Base-by-base conservation (phyloP, 2,329 filamentous ascomycete genomes). In the Colletotrichum theobromicola region DNA sequence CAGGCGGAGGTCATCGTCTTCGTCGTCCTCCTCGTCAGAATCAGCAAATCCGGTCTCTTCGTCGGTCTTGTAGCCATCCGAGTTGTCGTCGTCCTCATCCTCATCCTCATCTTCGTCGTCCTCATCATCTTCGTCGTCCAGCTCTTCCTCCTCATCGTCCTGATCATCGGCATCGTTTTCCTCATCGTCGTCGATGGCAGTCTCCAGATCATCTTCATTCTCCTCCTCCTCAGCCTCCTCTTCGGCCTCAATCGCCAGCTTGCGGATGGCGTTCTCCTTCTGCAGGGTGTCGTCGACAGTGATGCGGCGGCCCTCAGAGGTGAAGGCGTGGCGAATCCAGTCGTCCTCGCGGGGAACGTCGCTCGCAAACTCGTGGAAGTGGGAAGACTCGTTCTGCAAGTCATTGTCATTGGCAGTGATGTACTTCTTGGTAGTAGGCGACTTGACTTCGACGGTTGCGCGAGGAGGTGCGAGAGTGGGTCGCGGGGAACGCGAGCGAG, bases 301-400 rank as follows among this genome's bases (percentile, higher is more conserved):
- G 50, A 99, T 88, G 80, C 94, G 95, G 64, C 89, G 89, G 70
- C 89, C 89, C 77, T 92, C 87, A 35, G 90, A 90, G 9, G 90
- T 88, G 37, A 90, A 87, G 79, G 94, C 93, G 70, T 93, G 92
- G 18, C 87, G 87, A 34, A 97, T 94, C 97, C 97, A 99, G 79
- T 98, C 96, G 72, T 98, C 96, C 76, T 97, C 94, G 73, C 95
- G 92, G 53, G 93, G 89, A 72, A 92, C 89, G 64, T 94, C 95
- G 81, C 94, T 95, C 57, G 95, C 96, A 82, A 98, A 98, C 80
- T 98, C 96, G 82, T 98, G 95, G 81, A 98, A 98, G 63, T 86
- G 91, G 81, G 86, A 92, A 30, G 88, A 87, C 76, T 93, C 90
- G 53, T 86, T 86, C 46, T 85, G 84, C 57, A 91, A 80, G 64